Base-by-base conservation (phyloP, 345 rosid genomes). In the Erucastrum elatum region DNA sequence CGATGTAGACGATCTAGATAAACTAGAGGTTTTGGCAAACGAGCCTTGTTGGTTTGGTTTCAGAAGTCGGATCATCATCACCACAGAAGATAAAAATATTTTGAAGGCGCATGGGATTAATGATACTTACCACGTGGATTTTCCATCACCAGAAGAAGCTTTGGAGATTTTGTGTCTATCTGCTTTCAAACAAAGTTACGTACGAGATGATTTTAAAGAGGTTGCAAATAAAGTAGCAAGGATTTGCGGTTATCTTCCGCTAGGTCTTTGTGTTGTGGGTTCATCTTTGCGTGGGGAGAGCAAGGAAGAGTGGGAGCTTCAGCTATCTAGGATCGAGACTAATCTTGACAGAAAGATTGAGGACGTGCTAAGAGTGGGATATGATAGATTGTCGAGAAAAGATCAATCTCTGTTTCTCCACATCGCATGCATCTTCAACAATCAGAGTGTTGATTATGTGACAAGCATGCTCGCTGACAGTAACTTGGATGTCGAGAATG, bases 381-480 rank as follows among this genome's bases (percentile, higher is more conserved):
- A 60, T 26, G 77, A 86, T 8, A 77, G 66, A 9, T 30, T 86
- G 4, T 7, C 56, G 4, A 35, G 55, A n/a, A n/a, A 68, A 16
- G 10, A 72, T 13, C 44, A 82, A 66, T 1, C 8, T 6, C 6
- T 84, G 0, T 86, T 86, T 70, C 67, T 82, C 1, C 85, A 82
- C 53, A 75, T 86, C 15, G 85, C 85, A 6, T 77, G 74, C 34
- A 41, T 84, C 64, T 80, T 82, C 5, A 76, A 65, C 9, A 16
- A 74, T 21, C 11, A 34, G 3, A 1, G 1, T 0, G 5, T 26
- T 27, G 51, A 68, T 9, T 0, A 1, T 8, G 60, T 80, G 37
- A 30, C 1, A 11, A 31, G 21, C 56, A 41, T 80, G 9, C 65
- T 77, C 0, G 75, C 66, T 4, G 39, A 39, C 10, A 72, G 35